Evolutionary conservation across 805 yeast genomes (phyloP).

Genomic region (Geotrichum ghanense): DNA sequence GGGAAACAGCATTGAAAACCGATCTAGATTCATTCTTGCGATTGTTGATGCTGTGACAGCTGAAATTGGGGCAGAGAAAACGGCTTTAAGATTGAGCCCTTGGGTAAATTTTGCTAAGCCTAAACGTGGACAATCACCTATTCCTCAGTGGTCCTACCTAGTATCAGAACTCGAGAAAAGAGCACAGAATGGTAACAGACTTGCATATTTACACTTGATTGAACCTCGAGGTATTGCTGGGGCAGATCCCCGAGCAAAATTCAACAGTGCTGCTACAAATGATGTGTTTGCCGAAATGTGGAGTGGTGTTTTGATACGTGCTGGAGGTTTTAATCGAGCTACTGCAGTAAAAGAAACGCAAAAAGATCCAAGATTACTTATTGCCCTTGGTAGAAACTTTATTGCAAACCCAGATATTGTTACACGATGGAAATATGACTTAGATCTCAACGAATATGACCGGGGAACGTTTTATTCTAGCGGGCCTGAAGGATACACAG

Average conservation of each 20-base stretch:
- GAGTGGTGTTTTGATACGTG: conserved; percentile 34
- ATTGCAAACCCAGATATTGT: conserved; percentile 48
- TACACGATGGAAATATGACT: conserved; percentile 31
- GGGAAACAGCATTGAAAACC: conserved; percentile 48
- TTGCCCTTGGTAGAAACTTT: conserved; percentile 38
- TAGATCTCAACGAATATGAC: conserved; percentile 34
- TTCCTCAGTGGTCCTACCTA: conserved; percentile 32
- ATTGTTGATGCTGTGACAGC: conserved; percentile 38
- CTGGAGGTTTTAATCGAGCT: conserved; percentile 24
- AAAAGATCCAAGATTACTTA: conserved; percentile 12
- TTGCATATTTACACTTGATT: conserved; percentile 34
- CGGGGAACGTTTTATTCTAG: conserved; percentile 37
- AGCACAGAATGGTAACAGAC: conserved; percentile 26
- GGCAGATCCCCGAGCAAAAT: conserved; percentile 22
- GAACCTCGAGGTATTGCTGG: conserved; percentile 34
- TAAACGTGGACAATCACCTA: conserved; percentile 20
- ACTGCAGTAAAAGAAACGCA: conserved; percentile 14
- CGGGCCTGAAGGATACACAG: conserved; percentile 32
- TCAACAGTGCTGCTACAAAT: conserved; percentile 16
- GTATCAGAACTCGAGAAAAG: conserved; percentile 31
- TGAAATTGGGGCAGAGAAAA: conserved; percentile 39
- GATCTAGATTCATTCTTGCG: conserved; percentile 38
- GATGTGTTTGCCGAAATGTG: conserved; percentile 33
- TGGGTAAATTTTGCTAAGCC: conserved; percentile 19
- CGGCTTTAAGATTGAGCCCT: conserved; percentile 32